Percentiles rank a stretch among this genome's conserved stretches.
Conservation (phyloP, 2,329 filamentous ascomycete species). For the Leptographium flavum region DNA sequence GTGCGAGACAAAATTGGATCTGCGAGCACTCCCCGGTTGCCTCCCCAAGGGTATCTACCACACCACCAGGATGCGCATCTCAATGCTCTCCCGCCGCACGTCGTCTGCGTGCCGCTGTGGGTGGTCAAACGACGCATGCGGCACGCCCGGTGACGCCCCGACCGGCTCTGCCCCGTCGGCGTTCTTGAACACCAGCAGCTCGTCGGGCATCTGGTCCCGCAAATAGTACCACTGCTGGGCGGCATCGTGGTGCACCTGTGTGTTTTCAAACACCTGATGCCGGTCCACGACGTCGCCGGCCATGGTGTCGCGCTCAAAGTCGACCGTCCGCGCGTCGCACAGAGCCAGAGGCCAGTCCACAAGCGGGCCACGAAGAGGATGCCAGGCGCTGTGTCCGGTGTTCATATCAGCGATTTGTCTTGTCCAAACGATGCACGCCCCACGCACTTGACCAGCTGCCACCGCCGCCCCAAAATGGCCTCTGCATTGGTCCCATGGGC, state of each 20-base stretch:
- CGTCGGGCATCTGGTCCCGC: constrained; percentile 9
- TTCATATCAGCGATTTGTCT: too few relatives aligned
- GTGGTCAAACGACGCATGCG: constrained; percentile 9
- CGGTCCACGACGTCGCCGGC: constrained; percentile 12
- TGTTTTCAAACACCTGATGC: constrained; percentile 12
- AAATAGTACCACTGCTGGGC: constrained; percentile 12
- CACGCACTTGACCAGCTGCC: constrained; percentile 9
- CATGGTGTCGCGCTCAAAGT: constrained; percentile 12
- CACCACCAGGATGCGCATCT: constrained; percentile 10
- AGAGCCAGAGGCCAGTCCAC: constrained; percentile 13
- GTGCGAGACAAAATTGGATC: neutral
- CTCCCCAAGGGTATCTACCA: constrained; percentile 1
- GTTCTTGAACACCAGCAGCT: constrained; percentile 12
- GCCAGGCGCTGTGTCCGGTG: constrained; percentile 9
- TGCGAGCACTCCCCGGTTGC: neutral
- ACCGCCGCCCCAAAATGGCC: neutral
- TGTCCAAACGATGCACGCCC: too few relatives aligned
- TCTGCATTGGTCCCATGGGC: constrained; percentile 16
- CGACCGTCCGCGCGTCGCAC: constrained; percentile 11
- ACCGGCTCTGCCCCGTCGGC: constrained; percentile 6
- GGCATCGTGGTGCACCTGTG: constrained; percentile 11
- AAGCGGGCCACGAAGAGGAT: constrained; percentile 11
- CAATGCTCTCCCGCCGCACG: constrained; percentile 8
- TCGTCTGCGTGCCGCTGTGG: constrained; percentile 4
- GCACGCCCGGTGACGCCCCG: constrained; percentile 7